Percentiles rank a stretch among this genome's conserved stretches.
These are phyloP conservation scores for Galerina sulciceps DNA, from an alignment of 768 basidiomycete genomes.

Conservation along the genomic window DNA sequence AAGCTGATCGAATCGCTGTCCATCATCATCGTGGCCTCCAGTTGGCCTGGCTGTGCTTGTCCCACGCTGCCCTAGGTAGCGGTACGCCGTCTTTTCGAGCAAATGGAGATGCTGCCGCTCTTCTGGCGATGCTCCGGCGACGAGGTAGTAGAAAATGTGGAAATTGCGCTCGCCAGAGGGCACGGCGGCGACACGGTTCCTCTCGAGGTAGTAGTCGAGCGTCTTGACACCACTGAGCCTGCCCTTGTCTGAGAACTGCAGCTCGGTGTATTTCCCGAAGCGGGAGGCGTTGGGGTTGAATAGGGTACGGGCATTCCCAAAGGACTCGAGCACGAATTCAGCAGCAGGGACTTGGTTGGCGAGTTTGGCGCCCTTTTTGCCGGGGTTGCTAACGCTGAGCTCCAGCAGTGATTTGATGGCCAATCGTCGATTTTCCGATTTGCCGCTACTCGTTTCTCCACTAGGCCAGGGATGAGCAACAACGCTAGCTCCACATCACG, in stretches of 20 bases:
- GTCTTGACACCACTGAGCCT: conserved; percentile 90
- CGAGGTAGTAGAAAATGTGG: conserved; percentile 97
- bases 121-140: conserved; percentile 87
- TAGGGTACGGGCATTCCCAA: conserved; percentile 90
- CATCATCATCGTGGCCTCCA: conserved; percentile 75
- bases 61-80: conserved; percentile 81
- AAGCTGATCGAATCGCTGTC: conserved; percentile 88
- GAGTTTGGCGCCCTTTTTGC: conserved; percentile 95
- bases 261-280: conserved; percentile 97
- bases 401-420: conserved; percentile 93
- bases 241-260: conserved; percentile 94
- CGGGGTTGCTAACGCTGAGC: conserved; percentile 82
- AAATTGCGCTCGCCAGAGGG: conserved; percentile 95
- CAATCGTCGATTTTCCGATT: conserved; percentile 89
- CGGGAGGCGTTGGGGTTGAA: conserved; percentile 96
- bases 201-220: conserved; percentile 94
- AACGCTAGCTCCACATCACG: neutral
- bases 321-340: conserved; percentile 94
- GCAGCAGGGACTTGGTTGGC: conserved; percentile 86
- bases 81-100: conserved; percentile 77
- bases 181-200: conserved; percentile 84
- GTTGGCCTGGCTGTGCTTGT: conserved; percentile 42
- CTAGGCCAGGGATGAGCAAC: conserved; percentile 41
- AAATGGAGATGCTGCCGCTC: conserved; percentile 90
- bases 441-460: conserved; percentile 92